Evolutionary conservation across 306 rosid genomes (phyloP), one percentile per base, ranked within the genome.

Genomic region (Vigna trinervia): DNA sequence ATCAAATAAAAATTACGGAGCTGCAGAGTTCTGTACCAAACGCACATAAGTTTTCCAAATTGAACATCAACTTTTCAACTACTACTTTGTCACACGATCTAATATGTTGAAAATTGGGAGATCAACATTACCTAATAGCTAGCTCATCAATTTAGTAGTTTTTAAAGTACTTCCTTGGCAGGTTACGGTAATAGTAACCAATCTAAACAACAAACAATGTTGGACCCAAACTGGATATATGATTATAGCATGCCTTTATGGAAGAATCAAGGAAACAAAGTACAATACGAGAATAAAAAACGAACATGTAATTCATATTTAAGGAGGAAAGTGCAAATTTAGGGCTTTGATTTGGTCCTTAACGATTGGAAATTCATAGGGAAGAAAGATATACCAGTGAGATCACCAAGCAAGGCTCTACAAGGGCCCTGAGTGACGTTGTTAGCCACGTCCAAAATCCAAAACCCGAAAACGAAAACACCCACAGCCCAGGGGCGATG

Each of bases 341-440:
- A 32, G 61, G 61, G 71, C 10, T 60, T 54, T 38, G 39, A 73
- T n/a, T 58, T n/a, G 51, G 14, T 20, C 9, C 19, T 6, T 17
- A 23, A 59, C n/a, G 15, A 39, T 23, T 34, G 51, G 26, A 66
- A 80, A 80, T 58, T 54, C 15, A 20, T 20, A 39, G 1, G 70
- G 17, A 60, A 15, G 59, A 71, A 61, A 62, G 59, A 28, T 36
- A 52, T 81, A 92, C 96, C 97, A 13, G 96, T 96, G 78, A 91
- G 97, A 96, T 92, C 98, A 64, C 87, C 97, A 6, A 95, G 97
- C 80, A 90, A 78, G 38, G 97, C 96, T 87, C 96, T 82, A 69
- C 97, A 92, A 72, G 97, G 96, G 67, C 97, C 93, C 75, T 90
- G 96, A 65, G 87, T 90, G 84, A 88, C 78, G 64, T 92, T 92